These are phyloP conservation scores for Aegle marmelos DNA, from an alignment of 345 rosid genomes.

Conservation along the genomic window DNA sequence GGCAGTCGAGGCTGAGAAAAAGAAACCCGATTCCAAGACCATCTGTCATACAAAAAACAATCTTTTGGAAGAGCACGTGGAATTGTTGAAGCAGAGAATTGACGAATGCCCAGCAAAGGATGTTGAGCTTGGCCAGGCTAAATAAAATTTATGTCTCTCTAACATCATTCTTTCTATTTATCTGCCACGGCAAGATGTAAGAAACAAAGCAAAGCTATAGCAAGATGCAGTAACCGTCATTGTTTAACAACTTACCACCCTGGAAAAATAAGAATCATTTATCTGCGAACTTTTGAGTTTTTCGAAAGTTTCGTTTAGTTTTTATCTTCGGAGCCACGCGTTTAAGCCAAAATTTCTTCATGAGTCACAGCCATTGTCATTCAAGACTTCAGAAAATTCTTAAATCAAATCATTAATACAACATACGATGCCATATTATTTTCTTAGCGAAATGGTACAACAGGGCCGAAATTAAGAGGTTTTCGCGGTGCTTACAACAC, in stretches of 20 bases:
- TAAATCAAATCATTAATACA: no score
- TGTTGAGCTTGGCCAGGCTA: slow-evolving; percentile 22
- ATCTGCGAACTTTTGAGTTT: not conserved
- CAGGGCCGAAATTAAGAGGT: no score
- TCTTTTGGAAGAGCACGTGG: slow-evolving; percentile 16
- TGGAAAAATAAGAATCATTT: not conserved
- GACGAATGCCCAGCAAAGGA: slow-evolving; percentile 14
- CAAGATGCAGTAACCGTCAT: not conserved
- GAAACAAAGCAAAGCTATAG: not conserved
- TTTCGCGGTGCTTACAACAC: not conserved
- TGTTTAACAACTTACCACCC: not conserved
- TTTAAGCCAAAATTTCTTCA: not conserved
- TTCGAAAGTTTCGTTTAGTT: not conserved
- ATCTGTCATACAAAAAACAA: not conserved
- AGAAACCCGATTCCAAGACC: slow-evolving; percentile 1
- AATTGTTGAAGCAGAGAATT: slow-evolving; percentile 19
- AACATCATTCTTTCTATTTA: not conserved
- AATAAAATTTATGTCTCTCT: not conserved
- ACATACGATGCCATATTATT: not conserved
- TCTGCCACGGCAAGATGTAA: not conserved
- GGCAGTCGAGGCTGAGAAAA: slow-evolving; percentile 29
- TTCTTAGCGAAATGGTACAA: not conserved
- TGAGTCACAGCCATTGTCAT: not conserved
- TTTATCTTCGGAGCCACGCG: not conserved
- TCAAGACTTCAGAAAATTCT: not conserved